A percentile compares a stretch with the other conserved stretches of the same genome.
phyloP scores from a whole-genome alignment of 2,329 filamentous ascomycete species.

The Corinectria fuckeliana region DNA sequence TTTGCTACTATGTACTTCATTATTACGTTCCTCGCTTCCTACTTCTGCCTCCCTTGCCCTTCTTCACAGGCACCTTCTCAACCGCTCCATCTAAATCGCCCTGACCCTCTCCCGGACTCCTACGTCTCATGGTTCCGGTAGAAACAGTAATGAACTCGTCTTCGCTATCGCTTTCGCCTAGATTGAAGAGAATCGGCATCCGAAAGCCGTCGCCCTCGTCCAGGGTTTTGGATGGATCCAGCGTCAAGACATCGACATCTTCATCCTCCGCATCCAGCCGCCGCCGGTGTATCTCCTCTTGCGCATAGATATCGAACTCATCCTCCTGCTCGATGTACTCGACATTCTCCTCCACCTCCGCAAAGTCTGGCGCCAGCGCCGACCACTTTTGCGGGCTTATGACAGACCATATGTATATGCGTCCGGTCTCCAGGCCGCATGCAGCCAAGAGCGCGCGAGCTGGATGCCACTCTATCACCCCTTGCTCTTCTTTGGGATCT shows the following conservation, averaged over 20 bases:
- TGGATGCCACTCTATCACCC: conserved; percentile 97
- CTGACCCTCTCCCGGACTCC: conserved; percentile 78
- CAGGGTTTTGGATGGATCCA: conserved; percentile 70
- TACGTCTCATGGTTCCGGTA: conserved; percentile 83
- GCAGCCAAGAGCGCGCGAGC: conserved; percentile 85
- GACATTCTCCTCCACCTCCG: conserved; percentile 96
- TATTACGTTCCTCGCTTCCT: conserved; percentile 42
- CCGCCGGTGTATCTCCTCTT: conserved; percentile 92
- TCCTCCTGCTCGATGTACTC: conserved; percentile 96
- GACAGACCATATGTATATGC: conserved; percentile 96
- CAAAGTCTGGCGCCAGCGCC: conserved; percentile 93
- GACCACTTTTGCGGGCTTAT: conserved; percentile 97
- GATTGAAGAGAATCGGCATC: conserved; percentile 92
- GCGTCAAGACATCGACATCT: conserved; percentile 85
- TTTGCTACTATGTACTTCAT: not conserved
- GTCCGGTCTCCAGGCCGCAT: conserved; percentile 89
- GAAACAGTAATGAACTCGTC: conserved; percentile 78
- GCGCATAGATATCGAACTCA: conserved; percentile 96
- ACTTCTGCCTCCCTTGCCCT: conserved; percentile 49
- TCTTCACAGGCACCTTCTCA: conserved; percentile 48
- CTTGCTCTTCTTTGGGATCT: conserved; percentile 94
- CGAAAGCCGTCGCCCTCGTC: conserved; percentile 71
- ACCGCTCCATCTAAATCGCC: conserved; percentile 65
- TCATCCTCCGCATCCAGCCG: conserved; percentile 92
- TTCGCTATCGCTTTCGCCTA: conserved; percentile 93